Conservation (phyloP, 495 filamentous ascomycete species). For the Hypomontagnella submonticulosa region DNA sequence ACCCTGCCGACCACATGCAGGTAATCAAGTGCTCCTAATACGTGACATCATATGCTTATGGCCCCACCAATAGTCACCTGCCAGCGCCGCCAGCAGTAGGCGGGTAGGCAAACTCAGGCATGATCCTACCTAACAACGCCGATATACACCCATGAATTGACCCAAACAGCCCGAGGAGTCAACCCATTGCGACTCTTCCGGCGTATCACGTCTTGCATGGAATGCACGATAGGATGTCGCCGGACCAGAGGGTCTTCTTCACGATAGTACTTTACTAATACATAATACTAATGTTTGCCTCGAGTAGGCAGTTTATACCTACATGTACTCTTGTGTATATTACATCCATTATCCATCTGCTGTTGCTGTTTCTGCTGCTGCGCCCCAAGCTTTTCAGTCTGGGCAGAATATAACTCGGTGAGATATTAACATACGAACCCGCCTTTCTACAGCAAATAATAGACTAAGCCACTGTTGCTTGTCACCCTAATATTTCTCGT, state of each 20-base stretch:
- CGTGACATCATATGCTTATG: slow-evolving; percentile 43
- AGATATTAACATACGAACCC: slow-evolving; percentile 30
- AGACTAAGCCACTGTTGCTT: slow-evolving; percentile 12
- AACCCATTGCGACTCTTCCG: slow-evolving; percentile 29
- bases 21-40: slow-evolving; percentile 34
- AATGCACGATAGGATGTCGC: slow-evolving; percentile 30
- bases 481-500: slow-evolving; percentile 4
- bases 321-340: slow-evolving; percentile 15
- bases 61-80: slow-evolving; percentile 39
- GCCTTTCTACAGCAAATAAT: slow-evolving; percentile 1
- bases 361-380: too few species aligned
- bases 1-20: slow-evolving; percentile 23
- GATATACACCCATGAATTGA: slow-evolving; percentile 5
- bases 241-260: slow-evolving; percentile 29
- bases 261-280: slow-evolving; percentile 34
- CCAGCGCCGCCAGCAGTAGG: slow-evolving; percentile 15
- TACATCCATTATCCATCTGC: too few species aligned
- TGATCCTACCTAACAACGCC: slow-evolving; percentile 13
- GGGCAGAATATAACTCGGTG: slow-evolving; percentile 32
- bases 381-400: slow-evolving; percentile 19
- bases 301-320: slow-evolving; percentile 1
- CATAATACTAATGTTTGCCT: slow-evolving; percentile 32
- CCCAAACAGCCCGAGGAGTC: slow-evolving; percentile 6
- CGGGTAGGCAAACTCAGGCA: slow-evolving; percentile 1
- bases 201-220: slow-evolving; percentile 41